Evolutionary conservation across 371 early-diverging fungal species (phyloP), one percentile per base, ranked within the genome.

Genomic region (Smittium culicis): DNA sequence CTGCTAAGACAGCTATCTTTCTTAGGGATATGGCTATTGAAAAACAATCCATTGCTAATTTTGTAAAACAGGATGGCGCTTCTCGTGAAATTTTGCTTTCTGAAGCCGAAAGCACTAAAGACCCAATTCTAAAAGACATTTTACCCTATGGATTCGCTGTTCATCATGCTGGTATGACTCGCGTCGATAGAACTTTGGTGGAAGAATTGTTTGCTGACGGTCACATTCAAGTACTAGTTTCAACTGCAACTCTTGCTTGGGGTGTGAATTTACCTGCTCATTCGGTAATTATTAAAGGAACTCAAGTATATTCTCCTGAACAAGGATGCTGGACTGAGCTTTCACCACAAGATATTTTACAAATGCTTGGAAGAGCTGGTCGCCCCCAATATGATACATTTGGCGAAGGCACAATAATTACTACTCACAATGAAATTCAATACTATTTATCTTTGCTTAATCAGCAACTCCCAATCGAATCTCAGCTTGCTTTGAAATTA

Each of bases 261-360:
- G 99, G 99, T 80, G 99, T 99, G 67, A 99, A 99, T 75, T 84
- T 99, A 71, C 99, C 99, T 30, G 99, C 99, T 24, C 94, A 99
- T 76, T 88, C 94, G 1, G 99, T 99, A 61, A 91, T 99, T 64
- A 97, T 99, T 77, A 98, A 96, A 80, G 99, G 99, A 16, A 99
- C 99, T 5, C 93, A 93, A 73, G 91, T 97, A 68, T 99, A 99
- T 75, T 85, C 86, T 29, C 91, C 94, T 8, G 94, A 96, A 72
- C 91, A 89, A 79, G 95, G 98, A 69, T 79, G 86, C 20, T 97
- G 93, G 93, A 82, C 84, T 25, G 97, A 99, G 74, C 75, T 99
- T 35, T 86, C 87, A 29, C 94, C 93, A 56, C 94, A 94, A 71
- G 97, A 96, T 82, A 90, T 96, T 14, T 82, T 98, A 70, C 99